These are phyloP conservation scores for Astraeus odoratus DNA, from an alignment of 768 basidiomycete species.

Conservation along the genomic window DNA sequence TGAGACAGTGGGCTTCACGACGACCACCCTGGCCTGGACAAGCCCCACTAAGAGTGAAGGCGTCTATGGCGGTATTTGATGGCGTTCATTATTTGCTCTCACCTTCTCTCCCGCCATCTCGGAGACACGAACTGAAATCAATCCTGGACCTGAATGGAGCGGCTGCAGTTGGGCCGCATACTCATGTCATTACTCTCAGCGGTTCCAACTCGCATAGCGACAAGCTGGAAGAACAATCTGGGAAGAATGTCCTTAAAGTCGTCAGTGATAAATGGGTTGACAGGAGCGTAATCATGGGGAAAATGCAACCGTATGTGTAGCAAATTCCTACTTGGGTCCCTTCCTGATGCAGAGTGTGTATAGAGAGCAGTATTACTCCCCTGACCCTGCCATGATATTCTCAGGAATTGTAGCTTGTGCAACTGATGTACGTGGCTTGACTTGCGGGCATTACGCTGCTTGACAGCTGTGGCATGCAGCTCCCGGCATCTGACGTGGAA, in stretches of 20 bases:
- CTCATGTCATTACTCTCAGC: constrained; percentile 41
- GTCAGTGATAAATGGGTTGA: constrained; percentile 63
- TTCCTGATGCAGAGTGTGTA: constrained; percentile 3
- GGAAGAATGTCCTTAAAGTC: constrained; percentile 32
- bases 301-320: constrained; percentile 45
- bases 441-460: background rate
- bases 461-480: constrained; percentile 26
- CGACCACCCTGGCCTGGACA: no score
- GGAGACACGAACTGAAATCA: constrained; percentile 37
- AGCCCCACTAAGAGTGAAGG: background rate
- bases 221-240: constrained; percentile 17
- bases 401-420: constrained; percentile 75
- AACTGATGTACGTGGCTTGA: constrained; percentile 42
- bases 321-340: background rate
- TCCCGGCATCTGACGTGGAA: constrained; percentile 61
- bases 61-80: constrained; percentile 31
- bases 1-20: no score
- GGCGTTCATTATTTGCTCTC: constrained; percentile 43
- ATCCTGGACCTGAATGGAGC: constrained; percentile 52
- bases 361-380: constrained; percentile 60
- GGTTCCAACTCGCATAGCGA: constrained; percentile 42
- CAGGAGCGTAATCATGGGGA: constrained; percentile 50
- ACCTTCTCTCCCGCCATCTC: constrained; percentile 36
- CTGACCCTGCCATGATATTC: constrained; percentile 73
- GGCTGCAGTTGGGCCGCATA: constrained; percentile 42